A percentile compares a stretch with the other conserved stretches of the same genome.
phyloP scores from a whole-genome alignment of 257 asterid species.

The Solanum chiquidenum region DNA sequence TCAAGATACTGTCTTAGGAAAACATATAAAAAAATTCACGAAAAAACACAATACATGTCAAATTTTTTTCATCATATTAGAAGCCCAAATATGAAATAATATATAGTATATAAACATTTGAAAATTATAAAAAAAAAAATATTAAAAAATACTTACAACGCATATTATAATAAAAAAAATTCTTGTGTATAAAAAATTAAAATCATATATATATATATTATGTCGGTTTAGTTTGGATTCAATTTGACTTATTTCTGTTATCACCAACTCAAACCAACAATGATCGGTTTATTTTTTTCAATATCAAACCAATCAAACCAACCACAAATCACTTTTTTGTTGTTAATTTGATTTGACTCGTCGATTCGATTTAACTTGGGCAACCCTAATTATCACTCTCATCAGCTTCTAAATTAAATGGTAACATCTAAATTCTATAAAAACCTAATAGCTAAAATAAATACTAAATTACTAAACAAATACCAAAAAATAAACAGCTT shows the following conservation, averaged over 20 bases:
- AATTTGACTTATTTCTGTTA: too few species aligned
- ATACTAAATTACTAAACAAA: too few species aligned
- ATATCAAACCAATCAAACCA: background rate
- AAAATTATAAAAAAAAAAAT: too few species aligned
- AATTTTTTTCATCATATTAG: too few species aligned
- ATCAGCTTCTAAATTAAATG: background rate
- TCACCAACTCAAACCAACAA: background rate
- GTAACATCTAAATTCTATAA: background rate
- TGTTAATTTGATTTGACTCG: too few species aligned
- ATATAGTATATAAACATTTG: background rate
- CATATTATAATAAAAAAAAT: too few species aligned
- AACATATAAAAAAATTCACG: background rate
- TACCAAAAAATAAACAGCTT: background rate
- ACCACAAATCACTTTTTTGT: too few species aligned
- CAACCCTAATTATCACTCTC: background rate
- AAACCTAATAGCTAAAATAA: background rate
- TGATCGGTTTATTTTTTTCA: too few species aligned
- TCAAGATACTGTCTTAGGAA: background rate
- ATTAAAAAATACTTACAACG: too few species aligned
- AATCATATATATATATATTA: too few species aligned
- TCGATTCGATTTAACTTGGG: too few species aligned
- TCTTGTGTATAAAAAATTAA: too few species aligned
- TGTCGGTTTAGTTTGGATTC: background rate
- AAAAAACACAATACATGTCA: background rate
- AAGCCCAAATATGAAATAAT: background rate